Base-by-base conservation (phyloP, 768 basidiomycete genomes). In the Panaeolus cyanescens region DNA sequence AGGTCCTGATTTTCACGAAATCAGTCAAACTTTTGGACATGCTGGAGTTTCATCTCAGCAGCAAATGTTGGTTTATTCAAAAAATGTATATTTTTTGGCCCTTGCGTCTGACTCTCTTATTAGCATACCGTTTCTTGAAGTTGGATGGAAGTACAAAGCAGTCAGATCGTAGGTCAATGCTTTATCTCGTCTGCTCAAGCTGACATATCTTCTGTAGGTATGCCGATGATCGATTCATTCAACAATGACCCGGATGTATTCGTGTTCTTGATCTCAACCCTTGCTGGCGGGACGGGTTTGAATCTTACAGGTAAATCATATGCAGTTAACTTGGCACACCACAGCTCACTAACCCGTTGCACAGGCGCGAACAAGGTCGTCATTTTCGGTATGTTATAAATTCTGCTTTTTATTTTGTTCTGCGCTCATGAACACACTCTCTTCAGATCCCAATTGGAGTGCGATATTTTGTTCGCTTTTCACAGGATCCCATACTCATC, bases 361-460 rank as follows among this genome's bases (percentile, higher is more conserved):
- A 19, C 25, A 50, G 90, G 90, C 3, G 95, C 96, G 3, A 98
- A 99, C 70, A 95, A 92, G 74, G 96, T 97, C 20, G 91, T 95
- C 28, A 91, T 95, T 39, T 94, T 96, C 71, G 91, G 90, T 89
- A 63, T 66, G 85, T 50, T 36, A 12, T 12, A 25, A 19, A 13
- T 39, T 20, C 45, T 13, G 9, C 54, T 4, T 30, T 60, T 39
- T 56, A 30, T 54, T 50, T 32, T 58, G 7, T 55, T 39, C 53
- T 25, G 37, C 19, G 17, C 39, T 22, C 30, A 42, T 20, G 67
- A 60, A 65, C 32, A 60, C 59, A 64, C 20, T 39, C 54, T 56
- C 19, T 58, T 32, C 65, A 92, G 93, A 96, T 76, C 95, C 96
- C 3, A 93, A 94, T 65, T 98, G 96, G 96, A 98, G 94, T 94